phyloP scores from a whole-genome alignment of 75 land plant genomes.

The Picea sitchensis region DNA sequence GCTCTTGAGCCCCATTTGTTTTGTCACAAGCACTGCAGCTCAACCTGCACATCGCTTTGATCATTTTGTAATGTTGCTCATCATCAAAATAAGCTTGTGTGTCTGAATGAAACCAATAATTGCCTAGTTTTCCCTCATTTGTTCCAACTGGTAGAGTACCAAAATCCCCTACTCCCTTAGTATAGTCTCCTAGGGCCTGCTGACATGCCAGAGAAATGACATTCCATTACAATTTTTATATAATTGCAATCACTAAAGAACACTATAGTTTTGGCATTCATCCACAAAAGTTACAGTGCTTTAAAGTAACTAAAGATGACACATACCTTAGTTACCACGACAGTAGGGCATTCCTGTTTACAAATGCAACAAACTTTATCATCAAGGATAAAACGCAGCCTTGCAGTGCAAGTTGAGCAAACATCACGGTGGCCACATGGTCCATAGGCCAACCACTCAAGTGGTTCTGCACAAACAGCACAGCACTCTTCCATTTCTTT shows the following conservation, averaged over 20 bases:
- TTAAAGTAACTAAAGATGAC: too few relatives aligned
- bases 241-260: too few relatives aligned
- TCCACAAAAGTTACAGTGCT: too few relatives aligned
- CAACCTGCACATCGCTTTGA: constrained; percentile 89
- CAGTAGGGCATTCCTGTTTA: constrained; percentile 67
- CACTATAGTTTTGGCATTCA: too few relatives aligned
- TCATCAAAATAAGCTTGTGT: constrained; percentile 88
- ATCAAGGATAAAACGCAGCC: constrained; percentile 83
- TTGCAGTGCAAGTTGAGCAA: constrained; percentile 86
- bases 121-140: constrained; percentile 42
- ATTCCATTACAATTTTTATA: too few relatives aligned
- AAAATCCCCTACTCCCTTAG: constrained; percentile 67
- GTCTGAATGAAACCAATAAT: constrained; percentile 67
- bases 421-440: constrained; percentile 93
- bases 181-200: constrained; percentile 93
- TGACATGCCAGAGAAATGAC: neutral
- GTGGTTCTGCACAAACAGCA: constrained; percentile 92
- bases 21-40: constrained; percentile 51
- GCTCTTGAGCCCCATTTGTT: constrained; percentile 21
- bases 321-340: constrained; percentile 84
- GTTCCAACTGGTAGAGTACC: constrained; percentile 40
- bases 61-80: constrained; percentile 79
- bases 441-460: constrained; percentile 97
- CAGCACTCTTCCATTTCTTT: constrained; percentile 89
- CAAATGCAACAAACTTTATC: constrained; percentile 94